Percentiles rank a stretch among this genome's conserved stretches.
Conservation (phyloP, 1,139 yeast species). For the Taphrina populina region DNA sequence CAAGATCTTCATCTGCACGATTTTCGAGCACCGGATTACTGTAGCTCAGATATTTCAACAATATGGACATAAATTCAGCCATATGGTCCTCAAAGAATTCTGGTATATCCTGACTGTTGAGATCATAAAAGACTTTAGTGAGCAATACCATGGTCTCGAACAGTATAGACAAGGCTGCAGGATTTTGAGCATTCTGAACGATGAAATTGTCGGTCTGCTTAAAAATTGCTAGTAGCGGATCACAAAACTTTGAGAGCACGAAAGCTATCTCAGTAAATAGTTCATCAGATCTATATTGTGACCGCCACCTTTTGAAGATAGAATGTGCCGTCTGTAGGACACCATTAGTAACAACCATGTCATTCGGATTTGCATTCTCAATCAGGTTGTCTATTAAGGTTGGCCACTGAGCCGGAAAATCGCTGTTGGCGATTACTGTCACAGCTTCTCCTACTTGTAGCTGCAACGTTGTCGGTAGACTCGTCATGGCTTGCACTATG, state of each 20-base stretch:
- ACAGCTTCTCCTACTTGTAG: constrained; percentile 92
- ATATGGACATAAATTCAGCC: constrained; percentile 69
- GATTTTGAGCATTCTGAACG: constrained; percentile 49
- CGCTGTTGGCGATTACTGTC: constrained; percentile 89
- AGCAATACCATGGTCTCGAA: constrained; percentile 72
- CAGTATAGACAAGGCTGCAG: constrained; percentile 55
- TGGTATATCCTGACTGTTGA: constrained; percentile 96
- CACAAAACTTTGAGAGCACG: constrained; percentile 81
- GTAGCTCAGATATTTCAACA: constrained; percentile 75
- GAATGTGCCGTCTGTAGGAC: constrained; percentile 91
- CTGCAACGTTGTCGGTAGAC: constrained; percentile 72
- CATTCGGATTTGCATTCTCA: constrained; percentile 58
- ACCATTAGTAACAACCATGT: constrained; percentile 76
- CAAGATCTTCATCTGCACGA: constrained; percentile 61
- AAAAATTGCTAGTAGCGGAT: constrained; percentile 71
- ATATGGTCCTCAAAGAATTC: constrained; percentile 95
- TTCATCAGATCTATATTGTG: constrained; percentile 86
- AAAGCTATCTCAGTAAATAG: constrained; percentile 81
- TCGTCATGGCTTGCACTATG: constrained; percentile 78
- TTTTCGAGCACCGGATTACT: constrained; percentile 54
- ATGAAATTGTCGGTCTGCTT: constrained; percentile 64
- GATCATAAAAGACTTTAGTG: constrained; percentile 80
- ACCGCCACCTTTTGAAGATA: constrained; percentile 95
- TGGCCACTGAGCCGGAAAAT: constrained; percentile 90
- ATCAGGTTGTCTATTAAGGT: constrained; percentile 68